Base-by-base conservation (phyloP, 495 filamentous ascomycete species). In the Thozetella sp. region DNA sequence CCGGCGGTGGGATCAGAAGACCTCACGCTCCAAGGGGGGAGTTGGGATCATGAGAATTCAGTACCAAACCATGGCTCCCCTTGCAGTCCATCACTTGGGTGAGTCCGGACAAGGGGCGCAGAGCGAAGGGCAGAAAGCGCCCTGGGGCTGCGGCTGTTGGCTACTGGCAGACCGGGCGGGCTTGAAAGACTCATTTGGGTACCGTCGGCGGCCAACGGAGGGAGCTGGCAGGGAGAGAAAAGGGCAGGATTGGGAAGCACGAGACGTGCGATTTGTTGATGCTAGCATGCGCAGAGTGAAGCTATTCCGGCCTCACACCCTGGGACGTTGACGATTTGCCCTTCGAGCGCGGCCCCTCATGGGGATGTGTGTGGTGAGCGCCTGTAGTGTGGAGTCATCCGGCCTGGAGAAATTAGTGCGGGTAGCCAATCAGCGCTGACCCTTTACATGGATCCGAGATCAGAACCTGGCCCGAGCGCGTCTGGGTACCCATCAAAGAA, bases 121-220 rank as follows among this genome's bases (percentile, higher is more conserved):
- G 43, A 20, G 43, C 43, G 43, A 48, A n/a, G 9, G 43, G 43
- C 43, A n/a, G 11, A 13, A 11, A 48, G 43, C 43, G 43, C 43
- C 43, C 43, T 48, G 9, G 43, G 43, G 43, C 43, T 48, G 43
- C 43, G 43, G 43, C 43, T 48, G 43, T 48, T 48, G 43, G 43
- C 43, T 10, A 48, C 43, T 48, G 9, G 43, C 43, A 48, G 43
- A 48, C 43, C 11, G 43, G 43, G n/a, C 6, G n/a, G n/a, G n/a
- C n/a, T 48, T 48, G 43, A 48, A 11, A 10, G 20, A 48, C 43
- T 48, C 43, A 48, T 48, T 48, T 10, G 43, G 12, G 43, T 4
- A 20, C 43, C n/a, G 43, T 9, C 43, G 20, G n/a, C 9, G n/a
- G 9, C 30, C 30, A 48, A 3, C 10, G 4, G 43, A 20, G 43